Evolutionary conservation across 1,284 basidiomycete species (phyloP).

Genomic region (Xanthoconium separans): DNA sequence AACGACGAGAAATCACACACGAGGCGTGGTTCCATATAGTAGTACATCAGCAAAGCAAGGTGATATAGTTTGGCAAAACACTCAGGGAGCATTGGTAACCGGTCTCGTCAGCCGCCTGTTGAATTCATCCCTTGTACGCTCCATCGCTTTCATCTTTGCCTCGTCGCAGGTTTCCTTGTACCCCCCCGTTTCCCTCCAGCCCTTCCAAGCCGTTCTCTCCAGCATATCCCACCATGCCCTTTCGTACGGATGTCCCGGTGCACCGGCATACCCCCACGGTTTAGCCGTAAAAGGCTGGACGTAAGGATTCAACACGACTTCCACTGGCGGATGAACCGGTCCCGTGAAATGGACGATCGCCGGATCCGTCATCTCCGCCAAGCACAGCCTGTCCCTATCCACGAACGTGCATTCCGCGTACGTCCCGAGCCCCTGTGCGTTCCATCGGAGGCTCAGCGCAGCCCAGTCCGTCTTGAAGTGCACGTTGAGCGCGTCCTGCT

Average conservation of each 20-base stretch:
- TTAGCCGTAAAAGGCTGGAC: conserved; percentile 54
- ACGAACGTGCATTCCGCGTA: conserved; percentile 41
- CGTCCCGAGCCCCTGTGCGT: conserved; percentile 57
- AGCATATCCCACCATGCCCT: conserved; percentile 48
- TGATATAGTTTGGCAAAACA: background rate
- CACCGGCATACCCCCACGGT: conserved; percentile 57
- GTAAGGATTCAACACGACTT: conserved; percentile 47
- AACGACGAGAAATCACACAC: no score
- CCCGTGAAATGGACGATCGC: conserved; percentile 59
- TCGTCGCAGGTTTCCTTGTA: conserved; percentile 21
- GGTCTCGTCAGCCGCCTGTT: background rate
- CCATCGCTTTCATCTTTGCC: conserved; percentile 10
- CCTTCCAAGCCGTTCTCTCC: conserved; percentile 45
- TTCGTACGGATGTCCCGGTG: conserved; percentile 50
- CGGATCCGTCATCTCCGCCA: conserved; percentile 41
- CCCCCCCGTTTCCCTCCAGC: conserved; percentile 31
- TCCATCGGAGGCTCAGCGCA: conserved; percentile 45
- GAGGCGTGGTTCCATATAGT: no score
- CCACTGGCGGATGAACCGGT: conserved; percentile 47
- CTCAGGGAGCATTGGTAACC: background rate
- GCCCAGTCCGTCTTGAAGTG: conserved; percentile 45
- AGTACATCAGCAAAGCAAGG: background rate
- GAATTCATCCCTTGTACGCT: conserved; percentile 10
- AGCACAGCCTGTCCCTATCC: conserved; percentile 36
- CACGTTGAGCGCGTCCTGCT: conserved; percentile 55